Percentiles rank a stretch among this genome's conserved stretches.
phyloP scores from a whole-genome alignment of 306 rosid species.

The Cicer chorassanicum region DNA sequence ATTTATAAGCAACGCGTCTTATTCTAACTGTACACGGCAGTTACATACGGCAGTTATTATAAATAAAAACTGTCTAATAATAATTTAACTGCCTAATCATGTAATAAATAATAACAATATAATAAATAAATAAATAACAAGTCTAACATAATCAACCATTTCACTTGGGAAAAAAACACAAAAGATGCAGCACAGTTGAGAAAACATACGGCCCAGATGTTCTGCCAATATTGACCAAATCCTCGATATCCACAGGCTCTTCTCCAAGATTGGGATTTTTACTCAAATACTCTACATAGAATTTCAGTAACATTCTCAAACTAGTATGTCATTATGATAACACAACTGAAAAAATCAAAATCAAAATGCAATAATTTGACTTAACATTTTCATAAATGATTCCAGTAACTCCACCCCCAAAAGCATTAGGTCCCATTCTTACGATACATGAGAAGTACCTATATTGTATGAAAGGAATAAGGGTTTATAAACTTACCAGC shows the following conservation, averaged over 20 bases:
- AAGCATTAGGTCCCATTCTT: slow-evolving; percentile 29
- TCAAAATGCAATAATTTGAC: slow-evolving; percentile 32
- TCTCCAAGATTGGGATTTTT: slow-evolving; percentile 83
- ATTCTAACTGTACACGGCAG: too few relatives aligned
- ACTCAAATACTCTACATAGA: slow-evolving; percentile 69
- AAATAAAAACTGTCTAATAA: too few relatives aligned
- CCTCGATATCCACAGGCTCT: slow-evolving; percentile 93
- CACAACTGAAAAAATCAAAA: slow-evolving; percentile 37
- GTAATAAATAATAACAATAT: too few relatives aligned
- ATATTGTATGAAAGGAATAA: slow-evolving; percentile 6
- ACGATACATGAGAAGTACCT: slow-evolving; percentile 3
- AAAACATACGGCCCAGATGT: slow-evolving; percentile 82
- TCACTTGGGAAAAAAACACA: slow-evolving; percentile 16
- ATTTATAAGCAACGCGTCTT: too few relatives aligned
- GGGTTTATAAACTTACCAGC: slow-evolving; percentile 53
- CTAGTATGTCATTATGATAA: slow-evolving; percentile 37
- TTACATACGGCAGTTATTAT: too few relatives aligned
- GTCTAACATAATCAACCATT: slow-evolving; percentile 16
- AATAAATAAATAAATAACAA: too few relatives aligned
- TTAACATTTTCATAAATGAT: slow-evolving; percentile 39
- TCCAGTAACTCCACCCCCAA: slow-evolving; percentile 24
- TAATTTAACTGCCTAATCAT: too few relatives aligned
- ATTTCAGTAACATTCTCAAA: slow-evolving; percentile 40
- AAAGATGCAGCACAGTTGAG: slow-evolving; percentile 39
- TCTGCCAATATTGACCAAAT: slow-evolving; percentile 84